Evolutionary conservation across 2,329 filamentous ascomycete species (phyloP).

Genomic region (Leptoxyphium fumago): DNA sequence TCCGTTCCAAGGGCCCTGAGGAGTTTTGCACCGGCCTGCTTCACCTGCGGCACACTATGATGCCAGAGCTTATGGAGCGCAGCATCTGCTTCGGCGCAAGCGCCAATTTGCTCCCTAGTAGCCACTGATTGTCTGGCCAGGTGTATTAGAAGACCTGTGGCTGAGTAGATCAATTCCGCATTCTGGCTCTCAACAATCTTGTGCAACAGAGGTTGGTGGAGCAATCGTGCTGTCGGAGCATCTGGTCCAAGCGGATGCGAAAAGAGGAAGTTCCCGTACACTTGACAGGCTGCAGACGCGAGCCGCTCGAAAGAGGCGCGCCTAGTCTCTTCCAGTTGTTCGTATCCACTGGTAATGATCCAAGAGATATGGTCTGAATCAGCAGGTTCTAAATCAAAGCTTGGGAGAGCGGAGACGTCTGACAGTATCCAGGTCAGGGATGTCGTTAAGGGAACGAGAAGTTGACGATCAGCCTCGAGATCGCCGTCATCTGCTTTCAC

Average conservation of each 20-base stretch:
- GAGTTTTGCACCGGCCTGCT: conserved; percentile 13
- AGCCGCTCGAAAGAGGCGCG: neutral
- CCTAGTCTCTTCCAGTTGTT: neutral
- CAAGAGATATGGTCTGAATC: conserved; percentile 3
- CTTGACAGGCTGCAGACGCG: conserved; percentile 14
- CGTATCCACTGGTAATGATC: conserved; percentile 1
- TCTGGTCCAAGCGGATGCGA: conserved; percentile 2
- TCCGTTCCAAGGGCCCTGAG: conserved; percentile 16
- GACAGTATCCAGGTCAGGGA: conserved; percentile 17
- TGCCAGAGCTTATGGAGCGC: conserved; percentile 11
- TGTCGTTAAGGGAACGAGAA: conserved; percentile 11
- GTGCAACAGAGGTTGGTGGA: conserved; percentile 5
- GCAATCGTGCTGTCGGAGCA: neutral
- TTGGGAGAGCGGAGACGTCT: conserved; percentile 13
- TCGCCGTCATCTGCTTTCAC: neutral
- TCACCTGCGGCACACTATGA: conserved; percentile 12
- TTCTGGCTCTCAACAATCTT: conserved; percentile 3
- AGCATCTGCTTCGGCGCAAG: conserved; percentile 3
- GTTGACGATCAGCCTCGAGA: conserved; percentile 4
- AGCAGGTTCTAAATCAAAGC: conserved; percentile 8
- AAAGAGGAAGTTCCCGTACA: conserved; percentile 17
- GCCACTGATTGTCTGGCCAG: conserved; percentile 11
- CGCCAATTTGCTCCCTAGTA: conserved; percentile 11
- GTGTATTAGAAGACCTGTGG: conserved; percentile 15
- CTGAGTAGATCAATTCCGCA: conserved; percentile 14